Percentiles rank a stretch among this genome's conserved stretches.
phyloP scores from a whole-genome alignment of 208 protist genomes.

The Tritrichomonas foetus region DNA sequence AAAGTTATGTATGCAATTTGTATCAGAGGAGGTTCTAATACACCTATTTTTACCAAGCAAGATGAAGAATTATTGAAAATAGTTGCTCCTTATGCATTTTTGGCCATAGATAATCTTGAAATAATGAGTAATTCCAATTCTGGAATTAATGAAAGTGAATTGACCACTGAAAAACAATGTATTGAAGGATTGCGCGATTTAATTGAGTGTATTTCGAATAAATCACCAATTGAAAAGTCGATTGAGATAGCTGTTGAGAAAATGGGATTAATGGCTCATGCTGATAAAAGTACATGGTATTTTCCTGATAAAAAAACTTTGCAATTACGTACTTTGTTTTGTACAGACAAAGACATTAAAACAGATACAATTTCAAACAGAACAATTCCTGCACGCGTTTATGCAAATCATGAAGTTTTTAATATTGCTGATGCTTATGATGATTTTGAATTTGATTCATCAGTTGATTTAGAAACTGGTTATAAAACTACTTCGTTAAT shows the following conservation, averaged over 20 bases:
- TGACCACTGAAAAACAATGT: background rate
- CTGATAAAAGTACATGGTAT: background rate
- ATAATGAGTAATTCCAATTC: background rate
- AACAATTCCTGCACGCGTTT: background rate
- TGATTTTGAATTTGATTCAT: background rate
- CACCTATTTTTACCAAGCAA: background rate
- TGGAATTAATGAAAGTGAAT: background rate
- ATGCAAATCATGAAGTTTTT: background rate
- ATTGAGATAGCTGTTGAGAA: background rate
- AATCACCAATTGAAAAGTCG: background rate
- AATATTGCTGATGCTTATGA: background rate
- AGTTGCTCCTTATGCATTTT: background rate
- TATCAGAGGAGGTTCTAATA: background rate
- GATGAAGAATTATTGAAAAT: background rate
- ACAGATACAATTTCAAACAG: background rate
- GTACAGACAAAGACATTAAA: background rate
- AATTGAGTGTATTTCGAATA: background rate
- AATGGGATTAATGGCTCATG: background rate
- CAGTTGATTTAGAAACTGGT: background rate
- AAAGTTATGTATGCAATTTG: background rate
- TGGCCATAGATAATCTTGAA: background rate
- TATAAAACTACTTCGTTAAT: background rate
- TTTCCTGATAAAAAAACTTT: background rate
- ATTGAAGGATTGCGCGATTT: background rate
- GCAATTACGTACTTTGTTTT: background rate